Evolutionary conservation across 2,329 filamentous ascomycete genomes (phyloP).

Genomic region (Metarhizium album): DNA sequence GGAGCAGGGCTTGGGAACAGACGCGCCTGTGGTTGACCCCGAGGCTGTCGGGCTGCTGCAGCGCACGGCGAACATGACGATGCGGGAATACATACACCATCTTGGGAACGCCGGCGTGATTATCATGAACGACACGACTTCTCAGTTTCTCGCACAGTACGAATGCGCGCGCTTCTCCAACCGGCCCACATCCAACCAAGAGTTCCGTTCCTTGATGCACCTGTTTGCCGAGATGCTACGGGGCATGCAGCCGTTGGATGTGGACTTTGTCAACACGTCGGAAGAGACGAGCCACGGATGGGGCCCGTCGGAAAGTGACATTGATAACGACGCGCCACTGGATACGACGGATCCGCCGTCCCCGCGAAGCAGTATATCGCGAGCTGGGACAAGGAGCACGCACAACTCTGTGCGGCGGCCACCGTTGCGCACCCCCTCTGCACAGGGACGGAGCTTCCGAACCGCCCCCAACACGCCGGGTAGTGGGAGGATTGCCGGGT

Average conservation of each 20-base stretch:
- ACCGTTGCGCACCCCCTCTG: slow-evolving; percentile 28
- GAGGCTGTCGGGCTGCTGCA: slow-evolving; percentile 62
- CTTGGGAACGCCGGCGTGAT: slow-evolving; percentile 58
- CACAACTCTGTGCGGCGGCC: slow-evolving; percentile 19
- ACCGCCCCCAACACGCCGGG: slow-evolving; percentile 45
- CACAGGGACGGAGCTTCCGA: slow-evolving; percentile 33
- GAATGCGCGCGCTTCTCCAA: slow-evolving; percentile 78
- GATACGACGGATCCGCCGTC: slow-evolving; percentile 32
- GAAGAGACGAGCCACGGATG: slow-evolving; percentile 14
- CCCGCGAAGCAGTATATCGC: slow-evolving; percentile 20
- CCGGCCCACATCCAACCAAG: slow-evolving; percentile 51
- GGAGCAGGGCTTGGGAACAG: neutral
- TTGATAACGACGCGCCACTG: slow-evolving; percentile 35
- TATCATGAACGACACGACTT: slow-evolving; percentile 30
- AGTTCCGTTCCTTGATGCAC: slow-evolving; percentile 73
- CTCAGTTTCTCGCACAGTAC: slow-evolving; percentile 63
- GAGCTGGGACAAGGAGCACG: slow-evolving; percentile 20
- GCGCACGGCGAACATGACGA: slow-evolving; percentile 56
- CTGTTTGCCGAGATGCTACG: slow-evolving; percentile 73
- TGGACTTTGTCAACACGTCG: slow-evolving; percentile 33
- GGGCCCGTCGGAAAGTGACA: slow-evolving; percentile 27
- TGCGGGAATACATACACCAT: slow-evolving; percentile 69
- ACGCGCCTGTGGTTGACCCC: slow-evolving; percentile 42
- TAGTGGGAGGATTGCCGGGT: slow-evolving; percentile 25
- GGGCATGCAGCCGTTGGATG: slow-evolving; percentile 57